These are phyloP conservation scores for Komagataella phaffii DNA, from an alignment of 805 yeast genomes.

Conservation along the genomic window DNA sequence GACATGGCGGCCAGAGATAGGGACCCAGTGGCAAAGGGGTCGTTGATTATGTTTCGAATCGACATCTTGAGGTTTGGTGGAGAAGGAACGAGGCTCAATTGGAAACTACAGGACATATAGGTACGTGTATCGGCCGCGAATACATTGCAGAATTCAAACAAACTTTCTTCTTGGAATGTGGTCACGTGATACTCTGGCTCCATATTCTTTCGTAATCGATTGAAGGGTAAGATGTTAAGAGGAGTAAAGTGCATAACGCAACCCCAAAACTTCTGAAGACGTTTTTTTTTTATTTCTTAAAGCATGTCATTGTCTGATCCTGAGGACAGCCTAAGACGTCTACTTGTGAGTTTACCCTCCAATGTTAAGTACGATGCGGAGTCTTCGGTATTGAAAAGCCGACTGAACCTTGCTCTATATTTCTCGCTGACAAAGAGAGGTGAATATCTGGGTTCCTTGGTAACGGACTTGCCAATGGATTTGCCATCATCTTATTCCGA, in stretches of 20 bases:
- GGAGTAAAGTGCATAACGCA: neutral
- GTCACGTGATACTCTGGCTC: neutral
- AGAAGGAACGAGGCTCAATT: neutral
- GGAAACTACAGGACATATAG: neutral
- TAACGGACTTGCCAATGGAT: conserved; percentile 1
- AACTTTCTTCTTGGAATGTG: neutral
- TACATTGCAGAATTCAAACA: neutral
- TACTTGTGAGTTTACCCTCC: neutral
- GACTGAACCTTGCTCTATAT: conserved; percentile 12
- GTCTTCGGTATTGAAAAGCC: neutral
- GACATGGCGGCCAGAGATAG: conserved; percentile 60
- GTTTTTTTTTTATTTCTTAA: neutral
- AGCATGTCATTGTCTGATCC: neutral
- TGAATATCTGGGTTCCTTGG: conserved; percentile 10
- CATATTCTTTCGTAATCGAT: no score
- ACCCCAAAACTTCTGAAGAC: neutral
- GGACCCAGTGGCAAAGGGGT: conserved; percentile 82
- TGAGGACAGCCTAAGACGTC: neutral
- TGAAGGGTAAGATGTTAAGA: neutral
- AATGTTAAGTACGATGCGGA: neutral
- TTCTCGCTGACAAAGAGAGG: conserved; percentile 25
- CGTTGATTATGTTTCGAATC: conserved; percentile 1
- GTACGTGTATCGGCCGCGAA: neutral
- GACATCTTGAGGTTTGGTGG: neutral
- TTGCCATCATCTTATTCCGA: neutral